These are phyloP conservation scores for Chrysanthemum makinoi DNA, from an alignment of 129 eudicot genomes.

Conservation along the genomic window DNA sequence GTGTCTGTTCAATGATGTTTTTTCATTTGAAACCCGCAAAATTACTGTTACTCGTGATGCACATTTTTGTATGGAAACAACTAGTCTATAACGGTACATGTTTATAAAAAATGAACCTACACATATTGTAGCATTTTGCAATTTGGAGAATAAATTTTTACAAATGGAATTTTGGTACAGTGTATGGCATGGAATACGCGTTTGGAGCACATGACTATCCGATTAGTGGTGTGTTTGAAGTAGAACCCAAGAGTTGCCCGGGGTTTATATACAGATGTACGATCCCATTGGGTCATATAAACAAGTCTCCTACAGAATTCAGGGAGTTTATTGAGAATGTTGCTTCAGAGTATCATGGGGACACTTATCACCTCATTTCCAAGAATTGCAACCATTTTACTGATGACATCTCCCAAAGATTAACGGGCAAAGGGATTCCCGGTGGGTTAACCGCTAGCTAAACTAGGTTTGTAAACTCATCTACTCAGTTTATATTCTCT, in stretches of 20 bases:
- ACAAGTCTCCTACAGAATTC: constrained; percentile 51
- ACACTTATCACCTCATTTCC: constrained; percentile 74
- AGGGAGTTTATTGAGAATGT: constrained; percentile 49
- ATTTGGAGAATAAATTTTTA: background rate
- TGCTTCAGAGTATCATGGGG: constrained; percentile 83
- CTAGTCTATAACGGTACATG: background rate
- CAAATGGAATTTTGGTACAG: constrained; percentile 27
- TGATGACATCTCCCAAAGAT: constrained; percentile 62
- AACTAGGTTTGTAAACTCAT: constrained; percentile 42
- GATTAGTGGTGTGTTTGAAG: constrained; percentile 81
- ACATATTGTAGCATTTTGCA: background rate
- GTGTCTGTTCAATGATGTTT: background rate
- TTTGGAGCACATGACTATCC: constrained; percentile 85
- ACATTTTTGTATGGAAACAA: background rate
- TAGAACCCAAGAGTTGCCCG: constrained; percentile 79
- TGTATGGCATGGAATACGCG: constrained; percentile 81
- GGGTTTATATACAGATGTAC: constrained; percentile 74
- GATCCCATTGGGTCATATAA: constrained; percentile 52
- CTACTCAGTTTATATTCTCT: background rate
- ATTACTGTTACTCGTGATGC: too few species aligned
- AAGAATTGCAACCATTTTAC: constrained; percentile 84
- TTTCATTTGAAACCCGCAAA: background rate
- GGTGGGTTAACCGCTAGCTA: constrained; percentile 90
- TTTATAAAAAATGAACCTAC: background rate
- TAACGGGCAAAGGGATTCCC: constrained; percentile 61